A percentile compares a stretch with the other conserved stretches of the same genome.
phyloP scores from a whole-genome alignment of 169 alveolate genomes.

The Cryptosporidium ryanae region DNA sequence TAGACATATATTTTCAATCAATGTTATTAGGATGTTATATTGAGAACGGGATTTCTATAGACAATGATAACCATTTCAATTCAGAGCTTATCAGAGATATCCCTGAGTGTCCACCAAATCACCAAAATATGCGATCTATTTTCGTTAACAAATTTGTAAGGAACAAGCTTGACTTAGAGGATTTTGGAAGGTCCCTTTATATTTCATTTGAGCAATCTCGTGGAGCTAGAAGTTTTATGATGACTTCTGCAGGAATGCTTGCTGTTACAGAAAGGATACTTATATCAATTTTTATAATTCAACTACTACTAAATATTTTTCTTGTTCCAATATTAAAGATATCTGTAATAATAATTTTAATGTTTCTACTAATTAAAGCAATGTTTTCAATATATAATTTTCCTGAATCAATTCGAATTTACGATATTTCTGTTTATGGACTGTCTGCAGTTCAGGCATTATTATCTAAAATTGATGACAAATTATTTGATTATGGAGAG shows the following conservation, averaged over 20 bases:
- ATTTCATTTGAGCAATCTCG: constrained; percentile 25
- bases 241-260: constrained; percentile 66
- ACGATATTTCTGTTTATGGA: not conserved
- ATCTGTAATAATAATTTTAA: not conserved
- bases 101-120: constrained; percentile 57
- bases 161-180: constrained; percentile 34
- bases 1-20: constrained; percentile 62
- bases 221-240: constrained; percentile 35
- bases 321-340: constrained; percentile 49
- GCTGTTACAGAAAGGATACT: constrained; percentile 71
- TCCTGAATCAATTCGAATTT: not conserved
- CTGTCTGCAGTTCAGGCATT: constrained; percentile 10
- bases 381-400: constrained; percentile 49
- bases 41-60: constrained; percentile 17
- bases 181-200: constrained; percentile 51
- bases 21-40: constrained; percentile 33
- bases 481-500: constrained; percentile 48
- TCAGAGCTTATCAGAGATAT: not conserved
- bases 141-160: constrained; percentile 28
- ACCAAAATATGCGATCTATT: constrained; percentile 55
- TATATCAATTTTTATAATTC: constrained; percentile 11
- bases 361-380: constrained; percentile 10
- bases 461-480: constrained; percentile 21
- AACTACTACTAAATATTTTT: constrained; percentile 5
- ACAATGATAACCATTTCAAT: not conserved